phyloP scores from a whole-genome alignment of 805 yeast species.

The Torulaspora delbrueckii region DNA sequence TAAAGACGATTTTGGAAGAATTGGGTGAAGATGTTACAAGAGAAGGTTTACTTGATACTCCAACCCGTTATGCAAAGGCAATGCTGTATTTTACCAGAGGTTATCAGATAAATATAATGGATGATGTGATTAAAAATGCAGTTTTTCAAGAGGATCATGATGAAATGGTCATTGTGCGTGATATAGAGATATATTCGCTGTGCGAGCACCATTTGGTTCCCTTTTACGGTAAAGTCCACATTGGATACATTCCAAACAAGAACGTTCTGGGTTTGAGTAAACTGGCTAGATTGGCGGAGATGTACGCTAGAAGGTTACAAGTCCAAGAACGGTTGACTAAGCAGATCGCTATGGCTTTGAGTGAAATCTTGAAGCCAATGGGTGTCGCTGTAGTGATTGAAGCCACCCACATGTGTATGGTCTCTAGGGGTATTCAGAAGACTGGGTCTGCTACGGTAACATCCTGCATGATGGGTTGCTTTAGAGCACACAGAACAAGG shows the following conservation, averaged over 20 bases:
- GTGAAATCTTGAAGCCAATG: conserved; percentile 84
- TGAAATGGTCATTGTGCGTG: conserved; percentile 97
- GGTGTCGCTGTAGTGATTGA: conserved; percentile 99
- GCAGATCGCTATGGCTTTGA: conserved; percentile 93
- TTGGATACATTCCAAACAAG: conserved; percentile 95
- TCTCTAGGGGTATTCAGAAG: conserved; percentile 94
- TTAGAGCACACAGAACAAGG: conserved; percentile 91
- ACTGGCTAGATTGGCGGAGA: conserved; percentile 91
- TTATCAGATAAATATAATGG: conserved; percentile 83
- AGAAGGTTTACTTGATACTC: conserved; percentile 90
- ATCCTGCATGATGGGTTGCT: conserved; percentile 95
- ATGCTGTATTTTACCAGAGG: conserved; percentile 95
- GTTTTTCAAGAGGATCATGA: conserved; percentile 98
- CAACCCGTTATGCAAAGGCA: conserved; percentile 93
- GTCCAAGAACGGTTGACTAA: conserved; percentile 97
- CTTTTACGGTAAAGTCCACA: conserved; percentile 93
- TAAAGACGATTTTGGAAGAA: conserved; percentile 64
- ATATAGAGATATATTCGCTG: conserved; percentile 83
- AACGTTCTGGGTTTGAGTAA: conserved; percentile 89
- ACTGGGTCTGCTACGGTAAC: conserved; percentile 91
- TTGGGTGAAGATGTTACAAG: conserved; percentile 87
- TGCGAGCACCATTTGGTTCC: conserved; percentile 99
- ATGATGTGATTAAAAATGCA: conserved; percentile 86
- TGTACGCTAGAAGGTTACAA: conserved; percentile 92
- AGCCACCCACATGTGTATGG: conserved; percentile 99